Percentiles rank a stretch among this genome's conserved stretches.
phyloP scores from a whole-genome alignment of 768 basidiomycete genomes.

The Russula virescens region DNA sequence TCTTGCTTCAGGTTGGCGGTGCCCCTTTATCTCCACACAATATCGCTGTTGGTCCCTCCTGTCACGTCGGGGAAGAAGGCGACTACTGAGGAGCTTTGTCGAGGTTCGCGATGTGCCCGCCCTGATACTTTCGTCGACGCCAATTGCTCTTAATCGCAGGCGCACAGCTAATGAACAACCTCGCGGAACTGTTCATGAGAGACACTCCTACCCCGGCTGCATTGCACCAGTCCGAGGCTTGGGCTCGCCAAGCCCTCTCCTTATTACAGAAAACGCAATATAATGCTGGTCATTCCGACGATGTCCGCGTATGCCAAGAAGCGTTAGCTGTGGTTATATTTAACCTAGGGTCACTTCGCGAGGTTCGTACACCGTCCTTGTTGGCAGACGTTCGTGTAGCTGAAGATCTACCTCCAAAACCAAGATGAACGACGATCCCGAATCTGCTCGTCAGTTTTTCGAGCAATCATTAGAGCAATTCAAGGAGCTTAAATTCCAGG shows the following conservation, averaged over 20 bases:
- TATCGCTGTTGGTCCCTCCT: conserved; percentile 52
- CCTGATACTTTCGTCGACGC: not conserved
- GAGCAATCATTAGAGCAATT: conserved; percentile 20
- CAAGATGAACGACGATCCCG: conserved; percentile 19
- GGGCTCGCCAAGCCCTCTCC: conserved; percentile 49
- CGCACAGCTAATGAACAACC: conserved; percentile 46
- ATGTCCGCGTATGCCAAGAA: conserved; percentile 16
- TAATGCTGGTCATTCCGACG: conserved; percentile 6
- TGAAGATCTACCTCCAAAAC: not conserved
- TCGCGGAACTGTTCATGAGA: conserved; percentile 40
- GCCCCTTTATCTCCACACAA: conserved; percentile 60
- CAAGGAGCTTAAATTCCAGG: conserved; percentile 16
- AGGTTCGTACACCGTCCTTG: conserved; percentile 14
- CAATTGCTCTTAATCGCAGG: conserved; percentile 27
- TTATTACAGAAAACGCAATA: conserved; percentile 31
- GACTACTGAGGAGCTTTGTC: conserved; percentile 47
- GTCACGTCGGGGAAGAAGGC: conserved; percentile 26
- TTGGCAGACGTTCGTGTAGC: not conserved
- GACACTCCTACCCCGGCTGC: conserved; percentile 34
- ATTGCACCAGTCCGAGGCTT: conserved; percentile 48
- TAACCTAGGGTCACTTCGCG: conserved; percentile 23
- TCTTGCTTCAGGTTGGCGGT: conserved; percentile 46
- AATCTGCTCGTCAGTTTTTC: conserved; percentile 17
- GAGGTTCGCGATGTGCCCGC: conserved; percentile 39
- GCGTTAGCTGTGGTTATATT: conserved; percentile 22